Evolutionary conservation across 2,329 filamentous ascomycete species (phyloP), one percentile per base, ranked within the genome.

Genomic region (Aspergillus tanneri): DNA sequence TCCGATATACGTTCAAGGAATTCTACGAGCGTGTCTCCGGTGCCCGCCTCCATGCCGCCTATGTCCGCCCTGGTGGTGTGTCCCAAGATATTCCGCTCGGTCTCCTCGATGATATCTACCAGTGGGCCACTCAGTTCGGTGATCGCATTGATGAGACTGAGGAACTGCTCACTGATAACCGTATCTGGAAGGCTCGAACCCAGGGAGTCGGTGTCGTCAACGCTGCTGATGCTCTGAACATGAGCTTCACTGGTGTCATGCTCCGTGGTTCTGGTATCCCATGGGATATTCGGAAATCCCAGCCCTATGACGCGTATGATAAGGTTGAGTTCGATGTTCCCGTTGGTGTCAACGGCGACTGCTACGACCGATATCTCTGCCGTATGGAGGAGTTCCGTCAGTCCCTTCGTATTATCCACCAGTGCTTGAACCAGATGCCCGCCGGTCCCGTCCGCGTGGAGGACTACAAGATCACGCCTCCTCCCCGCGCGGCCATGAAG

Each of bases 381-480:
- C 89, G 93, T 65, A 99, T 99, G 92, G 92, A 97, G 75, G 93
- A 99, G 77, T 99, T 99, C 84, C 85, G 93, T 59, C 95, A 99
- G 75, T 96, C 90, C 19, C 86, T 99, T 53, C 88, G 93, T 65
- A 99, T 99, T 73, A 96, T 99, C 69, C 86, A 95, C 80, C 95
- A 99, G 75, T 99, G 95, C 74, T 77, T 99, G 62, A 97, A 99
- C 81, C 90, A 99, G 79, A 99, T 99, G 89, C 92, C 95, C 40
- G 81, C 88, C 40, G 93, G 93, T 22, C 93, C 93, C 43, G 83
- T 97, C 68, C 88, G 92, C 60, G 90, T 96, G 34, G 93, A 99
- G 75, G 93, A 99, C 75, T 99, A 97, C 84, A 99, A 99, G 83
- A 83, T 99, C 65, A 87, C 89, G 2, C 93, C 93, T 18, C 93